Evolutionary conservation across 163 green algal species (phyloP), one percentile per base, ranked within the genome.

Genomic region (Scenedesmus sp.): DNA sequence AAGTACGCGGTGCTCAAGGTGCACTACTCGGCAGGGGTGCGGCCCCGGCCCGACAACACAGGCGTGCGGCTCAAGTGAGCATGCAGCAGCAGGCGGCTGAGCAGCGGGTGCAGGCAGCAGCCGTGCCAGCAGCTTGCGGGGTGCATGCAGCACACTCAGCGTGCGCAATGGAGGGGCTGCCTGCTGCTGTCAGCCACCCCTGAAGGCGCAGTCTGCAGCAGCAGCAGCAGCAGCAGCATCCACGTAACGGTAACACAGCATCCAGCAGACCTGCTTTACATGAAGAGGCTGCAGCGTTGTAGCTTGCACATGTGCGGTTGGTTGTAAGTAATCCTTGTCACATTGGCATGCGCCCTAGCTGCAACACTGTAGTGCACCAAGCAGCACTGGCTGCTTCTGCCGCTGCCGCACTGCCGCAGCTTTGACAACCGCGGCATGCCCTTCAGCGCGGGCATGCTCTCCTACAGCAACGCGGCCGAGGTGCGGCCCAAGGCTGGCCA

Each of bases 1-100:
- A 64, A 81, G 8, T 93, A 93, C 60, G 81, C 98, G 0, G 97
- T 99, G n/a, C 91, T 97, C 56, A 97, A 98, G 95, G 94, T 96
- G 8, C 94, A 96, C 86, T 96, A 94, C 92, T 77, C 94, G 6
- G 70, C 13, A 34, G 66, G 66, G 0, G 46, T 83, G 2, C 77
- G 88, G 20, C 94, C 94, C 3, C 60, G 52, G 3, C 84, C 74
- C 3, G 94, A 96, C 92, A 79, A 91, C 66, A 93, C 93, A 6
- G 94, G 94, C 12, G 94, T 96, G 8, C 91, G 81, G 54, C 92
- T 96, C 64, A 76, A 88, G 82, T 93, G 76, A 73, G 90, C 57
- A 34, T 52, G 20, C 56, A 52, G 6, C 20, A 56, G 54, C 20
- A 66, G 26, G 16, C 26, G 23, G 15, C 67, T 34, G 12, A n/a